These are phyloP conservation scores for Kwoniella mangroviensis DNA, from an alignment of 768 basidiomycete genomes.

Conservation along the genomic window DNA sequence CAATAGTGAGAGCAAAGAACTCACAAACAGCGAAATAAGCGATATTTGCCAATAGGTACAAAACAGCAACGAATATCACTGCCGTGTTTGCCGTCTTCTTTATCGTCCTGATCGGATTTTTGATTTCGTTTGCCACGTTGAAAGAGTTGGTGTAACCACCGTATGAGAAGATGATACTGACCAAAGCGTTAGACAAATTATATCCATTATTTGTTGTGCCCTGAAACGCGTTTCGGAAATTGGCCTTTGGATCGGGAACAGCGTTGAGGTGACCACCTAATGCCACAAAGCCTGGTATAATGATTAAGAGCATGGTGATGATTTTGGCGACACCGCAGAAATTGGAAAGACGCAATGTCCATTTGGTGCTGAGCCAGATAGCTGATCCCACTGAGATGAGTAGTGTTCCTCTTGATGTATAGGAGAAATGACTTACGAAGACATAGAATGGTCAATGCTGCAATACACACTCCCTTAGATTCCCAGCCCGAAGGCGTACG, in stretches of 20 bases:
- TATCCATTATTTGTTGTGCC: conserved; percentile 37
- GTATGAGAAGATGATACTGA: conserved; percentile 46
- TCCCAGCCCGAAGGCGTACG: conserved; percentile 28
- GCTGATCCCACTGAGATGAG: no score
- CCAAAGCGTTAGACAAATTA: conserved; percentile 33
- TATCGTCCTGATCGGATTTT: conserved; percentile 39
- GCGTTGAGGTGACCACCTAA: conserved; percentile 34
- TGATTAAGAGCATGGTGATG: conserved; percentile 33
- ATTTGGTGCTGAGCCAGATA: conserved; percentile 28
- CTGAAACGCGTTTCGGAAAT: conserved; percentile 45
- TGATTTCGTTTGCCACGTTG: conserved; percentile 42
- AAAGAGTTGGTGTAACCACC: conserved; percentile 45
- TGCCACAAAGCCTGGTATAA: conserved; percentile 41
- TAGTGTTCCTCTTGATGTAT: not conserved
- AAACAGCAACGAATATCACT: conserved; percentile 33
- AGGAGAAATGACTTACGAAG: conserved; percentile 17
- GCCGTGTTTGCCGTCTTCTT: conserved; percentile 32
- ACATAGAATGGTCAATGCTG: conserved; percentile 9
- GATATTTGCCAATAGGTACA: conserved; percentile 43
- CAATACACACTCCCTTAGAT: conserved; percentile 32
- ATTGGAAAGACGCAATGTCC: conserved; percentile 33
- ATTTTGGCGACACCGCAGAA: conserved; percentile 32
- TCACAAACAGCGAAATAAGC: conserved; percentile 42
- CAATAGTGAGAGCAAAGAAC: no score
- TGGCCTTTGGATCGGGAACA: conserved; percentile 33